These are phyloP conservation scores for Pascua guehoae DNA, from an alignment of 1,284 basidiomycete genomes.

Conservation along the genomic window DNA sequence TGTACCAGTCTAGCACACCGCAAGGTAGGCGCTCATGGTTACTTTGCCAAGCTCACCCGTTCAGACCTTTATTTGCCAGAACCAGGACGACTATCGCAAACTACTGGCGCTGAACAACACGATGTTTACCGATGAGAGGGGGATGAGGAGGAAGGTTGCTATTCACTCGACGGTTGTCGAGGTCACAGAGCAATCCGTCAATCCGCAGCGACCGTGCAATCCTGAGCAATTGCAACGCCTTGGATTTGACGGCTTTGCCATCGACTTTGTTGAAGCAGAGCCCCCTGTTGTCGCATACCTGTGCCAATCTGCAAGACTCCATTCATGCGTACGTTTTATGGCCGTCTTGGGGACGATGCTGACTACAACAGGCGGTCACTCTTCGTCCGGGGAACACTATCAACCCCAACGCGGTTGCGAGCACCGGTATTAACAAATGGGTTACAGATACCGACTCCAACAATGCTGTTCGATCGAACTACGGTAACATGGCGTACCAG, in stretches of 20 bases:
- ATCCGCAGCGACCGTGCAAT: slow-evolving; percentile 22
- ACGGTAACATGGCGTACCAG: slow-evolving; percentile 31
- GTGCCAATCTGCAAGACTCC: slow-evolving; percentile 59
- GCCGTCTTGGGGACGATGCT: background rate
- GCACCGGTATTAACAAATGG: slow-evolving; percentile 24
- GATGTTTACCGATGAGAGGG: slow-evolving; percentile 5
- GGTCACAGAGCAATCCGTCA: slow-evolving; percentile 28
- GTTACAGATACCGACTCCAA: slow-evolving; percentile 18
- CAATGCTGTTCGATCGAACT: slow-evolving; percentile 16
- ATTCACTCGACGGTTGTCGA: slow-evolving; percentile 26
- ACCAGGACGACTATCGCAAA: slow-evolving; percentile 72
- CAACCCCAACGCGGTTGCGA: slow-evolving; percentile 13
- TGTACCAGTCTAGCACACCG: slow-evolving; percentile 62
- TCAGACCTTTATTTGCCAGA: slow-evolving; percentile 85
- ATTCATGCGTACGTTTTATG: slow-evolving; percentile 59
- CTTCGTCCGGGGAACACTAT: slow-evolving; percentile 16
- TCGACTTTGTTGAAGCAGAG: slow-evolving; percentile 62
- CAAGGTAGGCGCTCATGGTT: slow-evolving; percentile 55
- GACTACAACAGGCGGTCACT: slow-evolving; percentile 36
- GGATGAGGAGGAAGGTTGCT: slow-evolving; percentile 12
- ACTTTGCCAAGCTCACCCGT: slow-evolving; percentile 7
- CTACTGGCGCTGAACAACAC: slow-evolving; percentile 68
- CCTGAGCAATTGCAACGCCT: slow-evolving; percentile 57
- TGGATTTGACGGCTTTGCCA: slow-evolving; percentile 77
- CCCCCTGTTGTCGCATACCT: slow-evolving; percentile 54